A percentile compares a stretch with the other conserved stretches of the same genome.
Conservation (phyloP, 2,329 filamentous ascomycete species). For the Pestalotiopsis sp. region DNA sequence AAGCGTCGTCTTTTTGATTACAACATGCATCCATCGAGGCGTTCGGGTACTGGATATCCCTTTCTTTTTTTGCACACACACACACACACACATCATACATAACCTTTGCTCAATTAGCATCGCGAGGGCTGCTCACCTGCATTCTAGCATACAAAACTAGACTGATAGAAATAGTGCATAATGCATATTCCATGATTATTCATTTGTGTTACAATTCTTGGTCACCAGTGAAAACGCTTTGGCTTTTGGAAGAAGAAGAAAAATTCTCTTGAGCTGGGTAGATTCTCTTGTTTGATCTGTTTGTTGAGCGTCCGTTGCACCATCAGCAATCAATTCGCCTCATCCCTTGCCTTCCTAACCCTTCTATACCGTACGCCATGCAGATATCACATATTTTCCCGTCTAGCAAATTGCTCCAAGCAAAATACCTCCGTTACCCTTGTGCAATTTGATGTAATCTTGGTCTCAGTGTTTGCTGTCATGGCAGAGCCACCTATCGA, state of each 20-base stretch:
- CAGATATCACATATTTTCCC: background rate
- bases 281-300: background rate
- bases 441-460: background rate
- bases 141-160: background rate
- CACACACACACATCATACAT: background rate
- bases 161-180: slow-evolving; percentile 4
- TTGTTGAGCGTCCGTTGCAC: background rate
- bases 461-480: too few relatives aligned
- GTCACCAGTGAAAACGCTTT: background rate
- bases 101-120: background rate
- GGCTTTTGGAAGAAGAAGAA: background rate
- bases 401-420: background rate
- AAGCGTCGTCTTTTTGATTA: background rate
- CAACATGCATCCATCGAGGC: background rate
- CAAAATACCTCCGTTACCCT: background rate
- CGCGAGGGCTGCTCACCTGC: background rate
- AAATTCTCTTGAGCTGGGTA: background rate
- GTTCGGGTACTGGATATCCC: slow-evolving; percentile 1
- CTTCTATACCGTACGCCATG: background rate
- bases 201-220: background rate
- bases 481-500: too few relatives aligned
- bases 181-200: background rate
- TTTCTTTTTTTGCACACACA: background rate
- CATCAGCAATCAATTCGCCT: background rate
- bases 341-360: background rate